These are phyloP conservation scores for Populus euphratica DNA, from an alignment of 345 rosid species.

Conservation along the genomic window DNA sequence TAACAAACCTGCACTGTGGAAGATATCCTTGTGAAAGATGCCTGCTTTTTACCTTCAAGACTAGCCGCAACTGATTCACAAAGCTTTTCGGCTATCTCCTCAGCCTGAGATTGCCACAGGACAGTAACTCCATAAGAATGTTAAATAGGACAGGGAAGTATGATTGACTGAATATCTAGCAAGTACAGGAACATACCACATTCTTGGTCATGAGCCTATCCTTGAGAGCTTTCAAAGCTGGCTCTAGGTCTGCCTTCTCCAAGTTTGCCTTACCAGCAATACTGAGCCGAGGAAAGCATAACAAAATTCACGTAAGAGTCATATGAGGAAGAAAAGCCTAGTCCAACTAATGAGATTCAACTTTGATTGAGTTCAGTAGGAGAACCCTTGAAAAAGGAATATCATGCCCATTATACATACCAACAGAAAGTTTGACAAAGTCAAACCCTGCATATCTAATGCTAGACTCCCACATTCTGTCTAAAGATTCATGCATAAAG, in stretches of 20 bases:
- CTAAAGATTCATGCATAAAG: neutral
- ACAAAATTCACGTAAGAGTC: neutral
- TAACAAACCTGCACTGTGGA: conserved; percentile 84
- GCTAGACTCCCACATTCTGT: neutral
- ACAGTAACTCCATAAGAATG: conserved; percentile 8
- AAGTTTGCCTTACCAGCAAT: conserved; percentile 97
- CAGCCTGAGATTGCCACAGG: conserved; percentile 56
- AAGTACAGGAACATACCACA: conserved; percentile 59
- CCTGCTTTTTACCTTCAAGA: conserved; percentile 95
- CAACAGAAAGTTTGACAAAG: neutral
- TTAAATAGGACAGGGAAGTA: neutral
- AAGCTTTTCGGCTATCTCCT: conserved; percentile 96
- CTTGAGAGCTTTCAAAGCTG: conserved; percentile 90
- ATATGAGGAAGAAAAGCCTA: neutral
- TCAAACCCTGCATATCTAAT: neutral
- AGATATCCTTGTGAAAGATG: conserved; percentile 93
- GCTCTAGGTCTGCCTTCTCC: conserved; percentile 88
- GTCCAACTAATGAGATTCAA: neutral
- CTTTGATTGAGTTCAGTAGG: neutral
- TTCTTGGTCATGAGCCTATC: conserved; percentile 99
- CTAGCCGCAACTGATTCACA: conserved; percentile 96
- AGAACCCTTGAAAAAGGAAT: neutral
- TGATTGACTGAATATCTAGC: neutral
- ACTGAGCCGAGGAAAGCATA: conserved; percentile 41
- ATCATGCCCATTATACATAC: neutral